A percentile compares a stretch with the other conserved stretches of the same genome.
Evolutionary conservation across 306 rosid genomes (phyloP).

Genomic region (Medicago lupulina): DNA sequence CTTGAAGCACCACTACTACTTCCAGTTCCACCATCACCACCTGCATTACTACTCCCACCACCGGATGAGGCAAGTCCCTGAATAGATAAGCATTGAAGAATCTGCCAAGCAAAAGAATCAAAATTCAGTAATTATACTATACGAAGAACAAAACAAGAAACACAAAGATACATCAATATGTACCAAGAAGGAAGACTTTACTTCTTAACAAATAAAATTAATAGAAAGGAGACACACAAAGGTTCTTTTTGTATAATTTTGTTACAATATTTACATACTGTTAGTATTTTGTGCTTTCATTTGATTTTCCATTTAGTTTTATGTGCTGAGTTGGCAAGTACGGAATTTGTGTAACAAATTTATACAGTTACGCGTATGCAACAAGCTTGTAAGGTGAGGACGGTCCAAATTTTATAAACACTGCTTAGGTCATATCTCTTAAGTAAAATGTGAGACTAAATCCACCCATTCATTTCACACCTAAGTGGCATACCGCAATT

Average conservation of each 20-base stretch:
- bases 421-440: too few species aligned
- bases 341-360: too few species aligned
- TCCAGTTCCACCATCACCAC: constrained; percentile 78
- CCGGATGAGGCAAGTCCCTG: constrained; percentile 91
- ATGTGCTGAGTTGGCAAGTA: too few species aligned
- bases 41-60: constrained; percentile 69
- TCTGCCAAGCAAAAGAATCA: constrained; percentile 60
- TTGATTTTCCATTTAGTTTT: too few species aligned
- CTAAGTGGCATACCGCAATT: neutral
- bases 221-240: neutral
- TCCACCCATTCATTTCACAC: too few species aligned
- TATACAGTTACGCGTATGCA: neutral
- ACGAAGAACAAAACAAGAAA: neutral
- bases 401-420: too few species aligned
- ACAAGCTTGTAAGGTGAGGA: too few species aligned
- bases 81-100: constrained; percentile 81
- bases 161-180: neutral
- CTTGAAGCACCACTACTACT: constrained; percentile 91
- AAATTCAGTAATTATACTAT: constrained; percentile 33
- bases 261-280: too few species aligned
- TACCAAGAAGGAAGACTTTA: neutral
- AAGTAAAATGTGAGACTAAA: too few species aligned
- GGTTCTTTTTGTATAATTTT: neutral
- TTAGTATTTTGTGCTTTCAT: too few species aligned
- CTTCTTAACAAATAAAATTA: neutral